phyloP scores from a whole-genome alignment of 2,329 filamentous ascomycete genomes.

The Fusarium hostae region DNA sequence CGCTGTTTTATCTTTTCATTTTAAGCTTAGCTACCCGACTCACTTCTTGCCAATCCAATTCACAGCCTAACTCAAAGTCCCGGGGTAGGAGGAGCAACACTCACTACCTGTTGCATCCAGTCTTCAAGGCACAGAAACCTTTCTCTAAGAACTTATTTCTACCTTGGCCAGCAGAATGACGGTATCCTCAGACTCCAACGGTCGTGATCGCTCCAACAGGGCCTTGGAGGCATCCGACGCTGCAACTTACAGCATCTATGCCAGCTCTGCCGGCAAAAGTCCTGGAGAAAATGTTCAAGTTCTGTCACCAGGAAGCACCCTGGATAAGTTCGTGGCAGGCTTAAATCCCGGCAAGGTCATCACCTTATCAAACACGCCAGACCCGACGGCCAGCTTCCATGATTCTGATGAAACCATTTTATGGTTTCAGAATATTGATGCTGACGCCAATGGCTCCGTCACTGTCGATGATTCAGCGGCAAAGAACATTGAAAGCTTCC shows the following conservation, averaged over 20 bases:
- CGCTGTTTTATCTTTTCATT: not conserved
- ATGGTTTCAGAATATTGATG: not conserved
- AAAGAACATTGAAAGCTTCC: not conserved
- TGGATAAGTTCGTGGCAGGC: not conserved
- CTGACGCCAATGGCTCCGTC: not conserved
- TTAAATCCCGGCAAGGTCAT: not conserved
- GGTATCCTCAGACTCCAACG: accelerated
- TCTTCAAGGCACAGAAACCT: not conserved
- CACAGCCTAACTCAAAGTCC: not conserved
- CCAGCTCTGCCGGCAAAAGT: not conserved
- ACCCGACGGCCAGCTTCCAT: not conserved
- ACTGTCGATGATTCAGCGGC: not conserved
- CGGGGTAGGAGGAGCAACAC: not conserved
- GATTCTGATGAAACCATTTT: not conserved
- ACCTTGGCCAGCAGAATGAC: not conserved
- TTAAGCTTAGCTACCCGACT: accelerated
- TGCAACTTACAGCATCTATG: not conserved
- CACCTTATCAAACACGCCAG: not conserved
- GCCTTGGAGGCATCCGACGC: not conserved
- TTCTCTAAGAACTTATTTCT: not conserved
- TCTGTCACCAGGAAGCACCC: not conserved
- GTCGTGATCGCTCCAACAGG: not conserved
- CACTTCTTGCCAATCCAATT: not conserved
- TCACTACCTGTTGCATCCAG: not conserved
- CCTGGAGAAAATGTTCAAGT: not conserved